Conservation (phyloP, 306 rosid genomes). For the Sicyos baderoa region DNA sequence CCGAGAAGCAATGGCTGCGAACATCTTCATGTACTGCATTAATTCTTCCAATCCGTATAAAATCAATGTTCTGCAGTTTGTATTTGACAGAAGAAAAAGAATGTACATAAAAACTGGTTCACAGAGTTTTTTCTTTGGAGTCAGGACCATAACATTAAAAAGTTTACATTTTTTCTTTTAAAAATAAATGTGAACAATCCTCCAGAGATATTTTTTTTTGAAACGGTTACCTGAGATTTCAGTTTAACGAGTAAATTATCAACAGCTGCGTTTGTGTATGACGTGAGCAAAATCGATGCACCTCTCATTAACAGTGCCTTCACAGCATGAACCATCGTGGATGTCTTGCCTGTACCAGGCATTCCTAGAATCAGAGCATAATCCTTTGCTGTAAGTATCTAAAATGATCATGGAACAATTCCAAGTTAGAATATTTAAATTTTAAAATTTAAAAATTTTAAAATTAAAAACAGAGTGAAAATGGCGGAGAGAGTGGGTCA, state of each 20-base stretch:
- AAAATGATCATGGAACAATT: conserved; percentile 22
- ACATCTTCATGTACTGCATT: conserved; percentile 74
- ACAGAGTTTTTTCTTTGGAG: background rate
- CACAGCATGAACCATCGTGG: conserved; percentile 95
- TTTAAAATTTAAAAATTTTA: too few relatives aligned
- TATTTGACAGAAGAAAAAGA: conserved; percentile 7
- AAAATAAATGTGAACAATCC: background rate
- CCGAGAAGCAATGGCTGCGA: conserved; percentile 71
- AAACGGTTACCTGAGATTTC: conserved; percentile 58
- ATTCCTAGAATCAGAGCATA: conserved; percentile 88
- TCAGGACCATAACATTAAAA: background rate
- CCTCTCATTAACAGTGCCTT: conserved; percentile 86
- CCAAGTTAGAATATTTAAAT: background rate
- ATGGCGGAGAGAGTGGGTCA: background rate
- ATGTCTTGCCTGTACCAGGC: conserved; percentile 99
- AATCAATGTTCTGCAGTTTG: conserved; percentile 60
- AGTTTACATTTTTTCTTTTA: background rate
- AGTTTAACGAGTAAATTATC: conserved; percentile 88
- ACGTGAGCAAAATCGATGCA: conserved; percentile 81
- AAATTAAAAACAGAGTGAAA: background rate
- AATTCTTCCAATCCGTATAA: conserved; percentile 77
- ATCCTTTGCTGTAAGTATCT: conserved; percentile 90
- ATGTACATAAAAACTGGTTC: background rate
- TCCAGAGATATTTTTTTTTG: background rate
- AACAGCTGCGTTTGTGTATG: conserved; percentile 89